Conservation (phyloP, 1,284 basidiomycete species). For the Sphaerobolus stellatus region DNA sequence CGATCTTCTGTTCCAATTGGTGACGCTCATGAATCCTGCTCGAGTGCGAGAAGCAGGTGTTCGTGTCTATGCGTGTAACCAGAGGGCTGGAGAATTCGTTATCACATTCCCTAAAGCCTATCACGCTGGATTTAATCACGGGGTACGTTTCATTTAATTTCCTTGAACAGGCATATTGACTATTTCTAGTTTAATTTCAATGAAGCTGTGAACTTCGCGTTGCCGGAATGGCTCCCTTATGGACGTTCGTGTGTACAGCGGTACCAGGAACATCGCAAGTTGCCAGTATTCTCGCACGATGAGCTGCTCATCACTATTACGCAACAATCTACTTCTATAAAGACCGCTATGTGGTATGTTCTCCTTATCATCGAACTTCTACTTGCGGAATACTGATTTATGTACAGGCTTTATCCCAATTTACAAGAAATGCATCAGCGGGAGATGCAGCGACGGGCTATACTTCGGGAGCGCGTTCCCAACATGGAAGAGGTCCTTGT, state of each 20-base stretch:
- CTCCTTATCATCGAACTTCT: background rate
- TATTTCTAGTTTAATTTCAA: constrained; percentile 87
- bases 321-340: constrained; percentile 89
- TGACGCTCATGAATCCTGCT: constrained; percentile 97
- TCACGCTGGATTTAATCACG: constrained; percentile 98
- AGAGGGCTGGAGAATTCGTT: constrained; percentile 96
- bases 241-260: constrained; percentile 86
- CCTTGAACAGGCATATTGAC: constrained; percentile 15
- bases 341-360: constrained; percentile 87
- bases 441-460: constrained; percentile 70
- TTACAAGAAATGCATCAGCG: constrained; percentile 88
- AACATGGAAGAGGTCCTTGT: constrained; percentile 71
- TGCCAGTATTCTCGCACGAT: constrained; percentile 97
- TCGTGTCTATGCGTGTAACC: constrained; percentile 92
- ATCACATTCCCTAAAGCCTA: constrained; percentile 98
- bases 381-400: constrained; percentile 2
- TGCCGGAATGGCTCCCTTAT: constrained; percentile 91
- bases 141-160: constrained; percentile 55
- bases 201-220: constrained; percentile 98
- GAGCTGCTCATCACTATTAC: constrained; percentile 95
- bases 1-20: constrained; percentile 94
- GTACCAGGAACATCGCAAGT: constrained; percentile 87
- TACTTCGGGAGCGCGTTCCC: constrained; percentile 49
- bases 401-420: constrained; percentile 73
- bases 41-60: constrained; percentile 86